Evolutionary conservation across 1,139 yeast genomes (phyloP).

Genomic region (Taphrina sp.): DNA sequence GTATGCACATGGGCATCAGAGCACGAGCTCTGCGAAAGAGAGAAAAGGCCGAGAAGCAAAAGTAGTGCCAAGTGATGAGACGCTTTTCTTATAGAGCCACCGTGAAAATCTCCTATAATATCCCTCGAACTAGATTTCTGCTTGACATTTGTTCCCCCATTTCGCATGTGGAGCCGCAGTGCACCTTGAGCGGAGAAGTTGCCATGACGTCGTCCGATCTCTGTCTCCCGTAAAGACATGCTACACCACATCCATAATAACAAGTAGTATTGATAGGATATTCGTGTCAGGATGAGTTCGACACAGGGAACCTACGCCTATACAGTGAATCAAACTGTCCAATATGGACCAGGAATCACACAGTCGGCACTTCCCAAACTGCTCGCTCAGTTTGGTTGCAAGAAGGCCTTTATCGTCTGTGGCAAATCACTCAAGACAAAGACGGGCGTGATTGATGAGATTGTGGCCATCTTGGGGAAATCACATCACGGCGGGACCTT

Average conservation of each 20-base stretch:
- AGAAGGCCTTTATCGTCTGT: conserved; percentile 49
- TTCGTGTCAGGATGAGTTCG: neutral
- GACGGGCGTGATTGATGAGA: conserved; percentile 17
- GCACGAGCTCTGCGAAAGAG: conserved; percentile 78
- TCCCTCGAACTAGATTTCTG: no score
- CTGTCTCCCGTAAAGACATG: no score
- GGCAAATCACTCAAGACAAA: conserved; percentile 30
- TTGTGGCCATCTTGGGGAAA: conserved; percentile 18
- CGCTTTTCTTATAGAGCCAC: no score
- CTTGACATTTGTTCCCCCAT: no score
- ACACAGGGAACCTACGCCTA: conserved; percentile 15
- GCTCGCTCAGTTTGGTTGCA: conserved; percentile 4
- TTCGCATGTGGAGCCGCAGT: no score
- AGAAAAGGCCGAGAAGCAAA: conserved; percentile 48
- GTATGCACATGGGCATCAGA: conserved; percentile 79
- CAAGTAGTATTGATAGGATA: neutral
- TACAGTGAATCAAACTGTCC: conserved; percentile 23
- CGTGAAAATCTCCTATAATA: no score
- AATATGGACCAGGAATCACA: conserved; percentile 22
- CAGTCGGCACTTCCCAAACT: conserved; percentile 16
- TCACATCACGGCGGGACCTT: conserved; percentile 21
- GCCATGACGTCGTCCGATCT: no score
- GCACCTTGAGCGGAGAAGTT: no score
- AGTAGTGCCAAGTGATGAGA: no score
- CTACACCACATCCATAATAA: no score